Base-by-base conservation (phyloP, 2,329 filamentous ascomycete species). In the Aspergillus sojae region DNA sequence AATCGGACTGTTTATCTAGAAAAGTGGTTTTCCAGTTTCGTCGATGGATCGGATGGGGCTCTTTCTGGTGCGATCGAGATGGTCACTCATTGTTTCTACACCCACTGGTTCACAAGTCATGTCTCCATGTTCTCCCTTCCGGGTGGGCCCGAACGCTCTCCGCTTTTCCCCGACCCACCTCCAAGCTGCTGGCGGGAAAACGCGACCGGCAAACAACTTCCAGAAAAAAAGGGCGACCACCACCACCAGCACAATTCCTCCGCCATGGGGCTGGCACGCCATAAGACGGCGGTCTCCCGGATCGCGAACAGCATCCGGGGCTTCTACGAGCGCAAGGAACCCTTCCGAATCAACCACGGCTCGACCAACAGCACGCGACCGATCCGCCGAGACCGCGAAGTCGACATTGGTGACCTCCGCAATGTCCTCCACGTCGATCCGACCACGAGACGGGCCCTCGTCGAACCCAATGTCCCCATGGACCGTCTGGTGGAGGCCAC, bases 271-370 rank as follows among this genome's bases (percentile, higher is more conserved):
- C 43, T 65, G 11, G 60, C 62, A 21, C 55, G 52, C 16, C 63
- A 65, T 53, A 45, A 41, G 43, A 52, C 39, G n/a, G 50, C 63
- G 52, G 63, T 65, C 16, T 45, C 63, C 10, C 63, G 63, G n/a
- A 65, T 65, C 46, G 57, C 63, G 2, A 32, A 16, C 4, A 36
- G 32, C 28, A 65, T 65, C 53, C 63, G 63, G 36, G 52, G 48
- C 32, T 87, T 86, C 74, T 46, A 46, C 43, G 43, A 46, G 3
- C 43, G 43, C 43, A 46, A 46, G 11, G 43, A 46, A 14, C 85
- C 89, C 4, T 93, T 91, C 77, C 84, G 90, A 16, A 89, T 93
- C 72, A 91, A 88, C 70, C 91, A 93, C 77, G 91, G 91, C 64
- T 88, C 89, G 0, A 93, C 91, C 28, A 92, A 92, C 79, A 91